Conservation (phyloP, 2,329 filamentous ascomycete species). For the Metarhizium brunneum region DNA sequence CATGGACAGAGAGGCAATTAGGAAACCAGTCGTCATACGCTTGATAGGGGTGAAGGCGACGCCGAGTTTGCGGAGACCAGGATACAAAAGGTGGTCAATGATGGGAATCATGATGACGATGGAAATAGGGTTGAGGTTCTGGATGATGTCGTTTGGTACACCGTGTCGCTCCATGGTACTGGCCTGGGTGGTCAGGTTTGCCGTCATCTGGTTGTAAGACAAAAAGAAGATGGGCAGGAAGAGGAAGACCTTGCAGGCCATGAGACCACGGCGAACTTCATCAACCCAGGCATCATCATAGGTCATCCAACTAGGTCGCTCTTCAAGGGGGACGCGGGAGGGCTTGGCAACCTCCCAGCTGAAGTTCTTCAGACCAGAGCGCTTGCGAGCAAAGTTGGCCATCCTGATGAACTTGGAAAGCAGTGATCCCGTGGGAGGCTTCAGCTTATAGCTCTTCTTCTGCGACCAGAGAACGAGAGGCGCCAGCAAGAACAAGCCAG, state of each 20-base stretch:
- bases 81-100: slow-evolving; percentile 61
- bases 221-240: slow-evolving; percentile 59
- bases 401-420: slow-evolving; percentile 57
- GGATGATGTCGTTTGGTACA: slow-evolving; percentile 68
- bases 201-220: slow-evolving; percentile 50
- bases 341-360: slow-evolving; percentile 64
- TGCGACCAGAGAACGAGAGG: slow-evolving; percentile 53
- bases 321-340: slow-evolving; percentile 43
- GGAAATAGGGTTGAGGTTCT: slow-evolving; percentile 67
- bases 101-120: slow-evolving; percentile 69
- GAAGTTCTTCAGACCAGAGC: slow-evolving; percentile 53
- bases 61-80: slow-evolving; percentile 50
- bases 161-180: slow-evolving; percentile 58
- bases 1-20: slow-evolving; percentile 54
- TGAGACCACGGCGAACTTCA: slow-evolving; percentile 61
- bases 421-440: slow-evolving; percentile 63
- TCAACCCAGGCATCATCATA: slow-evolving; percentile 80
- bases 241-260: slow-evolving; percentile 61
- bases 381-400: slow-evolving; percentile 51
- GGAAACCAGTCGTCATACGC: slow-evolving; percentile 63
- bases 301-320: slow-evolving; percentile 65
- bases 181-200: slow-evolving; percentile 55
- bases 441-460: slow-evolving; percentile 50
- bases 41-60: slow-evolving; percentile 67
- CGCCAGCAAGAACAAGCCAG: slow-evolving; percentile 51